Percentiles rank a stretch among this genome's conserved stretches.
These are phyloP conservation scores for Termitomyces sp. DNA, from an alignment of 1,284 basidiomycete species.

Conservation along the genomic window DNA sequence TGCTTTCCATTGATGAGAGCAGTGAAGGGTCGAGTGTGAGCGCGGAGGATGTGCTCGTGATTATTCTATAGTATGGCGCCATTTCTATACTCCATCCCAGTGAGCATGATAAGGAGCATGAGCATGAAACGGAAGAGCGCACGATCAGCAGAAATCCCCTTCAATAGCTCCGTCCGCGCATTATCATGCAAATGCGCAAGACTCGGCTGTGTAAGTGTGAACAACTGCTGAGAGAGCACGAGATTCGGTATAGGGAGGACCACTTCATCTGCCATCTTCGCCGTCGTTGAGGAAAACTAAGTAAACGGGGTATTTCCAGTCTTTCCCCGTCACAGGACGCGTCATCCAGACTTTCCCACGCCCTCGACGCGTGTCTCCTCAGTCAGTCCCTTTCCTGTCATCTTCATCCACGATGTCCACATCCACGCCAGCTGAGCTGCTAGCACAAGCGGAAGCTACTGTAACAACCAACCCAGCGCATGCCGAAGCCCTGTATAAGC, in stretches of 20 bases:
- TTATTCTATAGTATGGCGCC: conserved; percentile 72
- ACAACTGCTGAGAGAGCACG: conserved; percentile 72
- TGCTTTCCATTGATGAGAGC: conserved; percentile 65
- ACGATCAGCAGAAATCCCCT: conserved; percentile 78
- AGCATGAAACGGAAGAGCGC: too few relatives aligned
- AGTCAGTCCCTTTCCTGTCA: not conserved
- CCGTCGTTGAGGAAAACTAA: conserved; percentile 6
- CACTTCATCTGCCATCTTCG: conserved; percentile 76
- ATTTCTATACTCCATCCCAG: conserved; percentile 40
- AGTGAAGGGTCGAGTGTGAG: conserved; percentile 54
- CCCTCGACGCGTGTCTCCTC: conserved; percentile 37
- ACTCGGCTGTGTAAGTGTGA: conserved; percentile 61
- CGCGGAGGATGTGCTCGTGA: conserved; percentile 39
- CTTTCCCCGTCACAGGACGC: conserved; percentile 20
- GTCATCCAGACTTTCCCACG: conserved; percentile 30
- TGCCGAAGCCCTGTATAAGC: conserved; percentile 67
- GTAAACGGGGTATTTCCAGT: not conserved
- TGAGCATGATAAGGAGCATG: not conserved
- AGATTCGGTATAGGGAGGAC: conserved; percentile 86
- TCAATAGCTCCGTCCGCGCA: conserved; percentile 63
- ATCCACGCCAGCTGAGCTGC: conserved; percentile 39
- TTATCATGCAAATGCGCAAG: conserved; percentile 62
- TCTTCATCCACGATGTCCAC: conserved; percentile 9
- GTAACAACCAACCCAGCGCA: conserved; percentile 39
- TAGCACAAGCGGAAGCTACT: conserved; percentile 46